Evolutionary conservation across 2,329 filamentous ascomycete species (phyloP).

Genomic region (Aspergillus calidoustus): DNA sequence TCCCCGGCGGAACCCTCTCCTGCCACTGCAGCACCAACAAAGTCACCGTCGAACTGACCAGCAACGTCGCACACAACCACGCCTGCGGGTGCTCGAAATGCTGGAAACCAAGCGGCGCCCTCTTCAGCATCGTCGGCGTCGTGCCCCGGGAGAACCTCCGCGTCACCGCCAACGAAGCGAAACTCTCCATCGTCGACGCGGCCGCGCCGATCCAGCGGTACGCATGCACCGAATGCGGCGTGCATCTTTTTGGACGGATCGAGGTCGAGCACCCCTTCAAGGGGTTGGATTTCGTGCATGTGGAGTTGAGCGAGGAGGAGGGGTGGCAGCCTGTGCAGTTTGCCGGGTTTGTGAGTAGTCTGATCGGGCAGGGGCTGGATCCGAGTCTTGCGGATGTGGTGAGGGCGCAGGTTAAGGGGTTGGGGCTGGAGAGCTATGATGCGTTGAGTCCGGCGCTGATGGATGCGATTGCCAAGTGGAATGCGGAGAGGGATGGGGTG

Average conservation of each 20-base stretch:
- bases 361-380: slow-evolving; percentile 70
- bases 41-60: slow-evolving; percentile 61
- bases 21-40: slow-evolving; percentile 63
- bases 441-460: slow-evolving; percentile 65
- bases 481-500: slow-evolving; percentile 53
- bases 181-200: slow-evolving; percentile 61
- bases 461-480: slow-evolving; percentile 64
- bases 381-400: slow-evolving; percentile 61
- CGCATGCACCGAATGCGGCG: slow-evolving; percentile 65
- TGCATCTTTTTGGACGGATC: slow-evolving; percentile 68
- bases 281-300: slow-evolving; percentile 71
- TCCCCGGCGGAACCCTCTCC: slow-evolving; percentile 64
- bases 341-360: slow-evolving; percentile 67
- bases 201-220: slow-evolving; percentile 64
- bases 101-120: slow-evolving; percentile 68
- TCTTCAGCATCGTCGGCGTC: slow-evolving; percentile 69
- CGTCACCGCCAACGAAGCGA: slow-evolving; percentile 62
- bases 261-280: slow-evolving; percentile 68
- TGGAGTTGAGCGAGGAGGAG: slow-evolving; percentile 61
- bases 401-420: slow-evolving; percentile 55
- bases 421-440: slow-evolving; percentile 68
- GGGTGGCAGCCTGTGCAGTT: slow-evolving; percentile 77
- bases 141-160: slow-evolving; percentile 59
- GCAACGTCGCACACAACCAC: slow-evolving; percentile 70
- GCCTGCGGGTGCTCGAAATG: slow-evolving; percentile 74